Conservation (phyloP, 208 protist genomes). For the Angomonas deanei region DNA sequence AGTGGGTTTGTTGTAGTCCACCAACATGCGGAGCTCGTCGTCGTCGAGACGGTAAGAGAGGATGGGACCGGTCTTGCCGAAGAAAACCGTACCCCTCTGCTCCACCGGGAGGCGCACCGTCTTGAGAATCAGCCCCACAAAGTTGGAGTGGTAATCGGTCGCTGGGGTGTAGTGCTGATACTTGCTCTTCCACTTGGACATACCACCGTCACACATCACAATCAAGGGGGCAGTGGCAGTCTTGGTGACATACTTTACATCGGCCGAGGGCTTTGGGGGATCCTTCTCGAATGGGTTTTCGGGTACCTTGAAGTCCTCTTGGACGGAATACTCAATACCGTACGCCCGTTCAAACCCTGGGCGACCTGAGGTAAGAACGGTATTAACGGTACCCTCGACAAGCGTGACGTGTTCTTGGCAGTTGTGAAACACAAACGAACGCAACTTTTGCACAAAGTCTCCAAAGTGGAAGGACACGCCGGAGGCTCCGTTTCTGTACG, state of each 20-base stretch:
- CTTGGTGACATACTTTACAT: constrained; percentile 28
- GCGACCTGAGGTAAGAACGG: constrained; percentile 48
- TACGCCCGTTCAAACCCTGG: constrained; percentile 66
- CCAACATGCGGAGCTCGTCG: constrained; percentile 73
- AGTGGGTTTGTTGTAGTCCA: constrained; percentile 80
- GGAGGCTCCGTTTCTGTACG: constrained; percentile 51
- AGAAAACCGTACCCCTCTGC: constrained; percentile 87
- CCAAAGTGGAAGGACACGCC: constrained; percentile 92
- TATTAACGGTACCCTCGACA: constrained; percentile 76
- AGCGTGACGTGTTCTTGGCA: constrained; percentile 76
- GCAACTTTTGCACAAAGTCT: constrained; percentile 89
- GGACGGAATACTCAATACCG: constrained; percentile 70
- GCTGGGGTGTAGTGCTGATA: constrained; percentile 80
- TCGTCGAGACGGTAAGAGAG: constrained; percentile 87
- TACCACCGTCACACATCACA: constrained; percentile 92
- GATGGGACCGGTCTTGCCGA: constrained; percentile 87
- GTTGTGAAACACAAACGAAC: constrained; percentile 56
- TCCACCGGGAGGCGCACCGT: constrained; percentile 64
- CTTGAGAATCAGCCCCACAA: constrained; percentile 82
- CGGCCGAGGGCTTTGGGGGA: constrained; percentile 19
- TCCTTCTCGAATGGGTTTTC: constrained; percentile 47
- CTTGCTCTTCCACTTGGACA: constrained; percentile 87
- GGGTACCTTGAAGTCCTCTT: constrained; percentile 45
- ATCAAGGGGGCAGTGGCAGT: constrained; percentile 76
- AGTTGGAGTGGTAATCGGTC: constrained; percentile 82